These are phyloP conservation scores for Russula emetica DNA, from an alignment of 768 basidiomycete species.

Conservation along the genomic window DNA sequence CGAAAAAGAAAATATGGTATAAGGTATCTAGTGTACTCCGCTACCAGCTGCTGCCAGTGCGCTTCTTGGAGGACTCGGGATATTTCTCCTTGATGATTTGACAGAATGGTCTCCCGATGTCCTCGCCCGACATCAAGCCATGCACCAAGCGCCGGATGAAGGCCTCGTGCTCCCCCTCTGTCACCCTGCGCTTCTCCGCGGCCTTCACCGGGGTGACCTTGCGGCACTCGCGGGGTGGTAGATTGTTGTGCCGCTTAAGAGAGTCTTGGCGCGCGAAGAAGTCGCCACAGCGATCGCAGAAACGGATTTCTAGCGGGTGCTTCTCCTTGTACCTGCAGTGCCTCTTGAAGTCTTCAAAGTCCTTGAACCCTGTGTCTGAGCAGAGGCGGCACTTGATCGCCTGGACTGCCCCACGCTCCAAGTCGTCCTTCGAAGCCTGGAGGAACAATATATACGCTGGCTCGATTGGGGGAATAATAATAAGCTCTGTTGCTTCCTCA, in stretches of 20 bases:
- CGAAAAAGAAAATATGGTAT: not conserved
- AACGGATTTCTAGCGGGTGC: not conserved
- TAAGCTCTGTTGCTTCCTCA: not conserved
- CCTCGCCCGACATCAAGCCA: not conserved
- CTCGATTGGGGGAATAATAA: not conserved
- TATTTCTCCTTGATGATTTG: not conserved
- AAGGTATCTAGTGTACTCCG: not conserved
- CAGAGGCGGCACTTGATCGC: constrained; percentile 5
- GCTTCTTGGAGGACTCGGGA: not conserved
- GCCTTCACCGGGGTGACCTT: no score
- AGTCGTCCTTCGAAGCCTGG: not conserved
- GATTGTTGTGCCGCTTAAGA: not conserved
- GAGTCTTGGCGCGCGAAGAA: constrained; percentile 1
- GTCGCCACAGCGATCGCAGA: constrained; percentile 3
- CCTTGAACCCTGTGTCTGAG: not conserved
- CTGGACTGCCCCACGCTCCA: not conserved
- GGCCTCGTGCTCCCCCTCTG: not conserved
- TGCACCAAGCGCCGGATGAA: not conserved
- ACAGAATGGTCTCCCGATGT: not conserved
- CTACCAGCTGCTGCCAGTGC: not conserved
- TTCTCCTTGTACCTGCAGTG: not conserved
- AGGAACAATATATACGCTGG: not conserved
- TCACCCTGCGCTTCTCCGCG: not conserved
- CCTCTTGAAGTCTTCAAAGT: not conserved
- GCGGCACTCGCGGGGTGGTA: not conserved